These are phyloP conservation scores for Backusella psychrophila DNA, from an alignment of 192 early-diverging fungal species.

Conservation along the genomic window DNA sequence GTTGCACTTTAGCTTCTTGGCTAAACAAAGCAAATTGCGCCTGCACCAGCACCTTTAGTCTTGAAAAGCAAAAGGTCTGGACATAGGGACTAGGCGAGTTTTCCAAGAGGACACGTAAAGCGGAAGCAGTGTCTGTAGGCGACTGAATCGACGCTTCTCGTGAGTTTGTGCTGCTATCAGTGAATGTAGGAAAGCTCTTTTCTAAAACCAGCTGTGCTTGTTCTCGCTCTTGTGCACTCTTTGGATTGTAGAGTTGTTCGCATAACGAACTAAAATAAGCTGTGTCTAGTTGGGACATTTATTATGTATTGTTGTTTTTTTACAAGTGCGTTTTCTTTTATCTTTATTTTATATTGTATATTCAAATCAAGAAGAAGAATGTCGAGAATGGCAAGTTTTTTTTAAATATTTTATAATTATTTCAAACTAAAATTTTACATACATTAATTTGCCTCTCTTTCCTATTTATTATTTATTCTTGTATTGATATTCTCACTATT, in stretches of 20 bases:
- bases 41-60: conserved; percentile 55
- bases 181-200: conserved; percentile 82
- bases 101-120: conserved; percentile 57
- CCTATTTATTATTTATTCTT: not conserved
- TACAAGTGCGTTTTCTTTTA: not conserved
- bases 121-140: conserved; percentile 57
- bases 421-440: not conserved
- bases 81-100: conserved; percentile 64
- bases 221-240: conserved; percentile 52
- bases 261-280: conserved; percentile 41
- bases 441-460: not conserved
- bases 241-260: conserved; percentile 65
- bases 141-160: conserved; percentile 39
- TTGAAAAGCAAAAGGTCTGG: conserved; percentile 61
- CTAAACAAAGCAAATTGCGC: conserved; percentile 35
- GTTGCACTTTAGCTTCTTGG: conserved; percentile 28
- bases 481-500: not conserved
- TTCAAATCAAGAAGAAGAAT: not conserved
- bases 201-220: conserved; percentile 73
- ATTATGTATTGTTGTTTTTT: not conserved
- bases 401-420: not conserved
- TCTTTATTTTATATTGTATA: not conserved
- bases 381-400: not conserved
- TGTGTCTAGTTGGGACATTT: conserved; percentile 29
- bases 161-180: conserved; percentile 44